A percentile compares a stretch with the other conserved stretches of the same genome.
These are phyloP conservation scores for Trichoderma orchidacearum DNA, from an alignment of 495 filamentous ascomycete species.

Conservation along the genomic window DNA sequence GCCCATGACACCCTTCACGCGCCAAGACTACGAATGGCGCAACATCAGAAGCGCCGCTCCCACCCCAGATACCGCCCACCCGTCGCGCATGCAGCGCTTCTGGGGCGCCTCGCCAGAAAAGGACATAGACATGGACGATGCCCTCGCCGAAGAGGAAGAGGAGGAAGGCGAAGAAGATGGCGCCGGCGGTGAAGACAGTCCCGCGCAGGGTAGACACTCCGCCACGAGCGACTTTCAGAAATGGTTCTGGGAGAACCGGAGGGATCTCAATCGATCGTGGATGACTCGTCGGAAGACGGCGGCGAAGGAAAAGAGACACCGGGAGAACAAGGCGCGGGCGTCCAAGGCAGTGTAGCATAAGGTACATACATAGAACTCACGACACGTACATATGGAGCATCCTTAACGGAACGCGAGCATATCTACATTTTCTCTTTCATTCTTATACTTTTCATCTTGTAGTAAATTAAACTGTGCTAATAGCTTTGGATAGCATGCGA, in stretches of 20 bases:
- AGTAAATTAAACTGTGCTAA: too few relatives aligned
- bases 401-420: too few relatives aligned
- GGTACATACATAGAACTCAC: too few relatives aligned
- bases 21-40: conserved; percentile 60
- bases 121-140: conserved; percentile 24
- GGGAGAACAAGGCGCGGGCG: conserved; percentile 59
- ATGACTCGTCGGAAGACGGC: conserved; percentile 70
- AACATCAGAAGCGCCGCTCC: conserved; percentile 74
- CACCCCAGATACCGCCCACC: conserved; percentile 84
- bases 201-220: conserved; percentile 8
- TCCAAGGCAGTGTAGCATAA: neutral
- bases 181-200: conserved; percentile 16
- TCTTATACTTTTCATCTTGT: too few relatives aligned
- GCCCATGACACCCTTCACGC: conserved; percentile 71
- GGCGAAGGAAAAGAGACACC: conserved; percentile 74
- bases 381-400: too few relatives aligned
- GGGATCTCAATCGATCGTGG: conserved; percentile 84
- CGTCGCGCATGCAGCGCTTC: conserved; percentile 38
- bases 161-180: conserved; percentile 21
- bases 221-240: conserved; percentile 59
- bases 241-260: conserved; percentile 86
- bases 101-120: conserved; percentile 21
- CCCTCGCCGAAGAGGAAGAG: conserved; percentile 12
- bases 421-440: too few relatives aligned
- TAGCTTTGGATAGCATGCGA: too few relatives aligned